Evolutionary conservation across 192 early-diverging fungal genomes (phyloP).

Genomic region (Umbelopsis sp.): DNA sequence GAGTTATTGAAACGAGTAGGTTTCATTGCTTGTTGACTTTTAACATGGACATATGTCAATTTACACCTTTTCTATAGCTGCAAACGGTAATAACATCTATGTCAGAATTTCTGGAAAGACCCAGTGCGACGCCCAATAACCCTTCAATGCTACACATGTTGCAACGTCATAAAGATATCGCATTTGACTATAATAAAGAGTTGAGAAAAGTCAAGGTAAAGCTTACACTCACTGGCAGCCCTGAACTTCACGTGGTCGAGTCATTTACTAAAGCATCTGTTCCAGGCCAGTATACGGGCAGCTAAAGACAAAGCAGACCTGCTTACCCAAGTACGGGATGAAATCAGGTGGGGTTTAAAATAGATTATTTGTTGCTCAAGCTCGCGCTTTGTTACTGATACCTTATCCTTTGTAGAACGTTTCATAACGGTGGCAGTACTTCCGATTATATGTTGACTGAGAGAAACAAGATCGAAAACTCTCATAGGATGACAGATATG

Average conservation of each 20-base stretch:
- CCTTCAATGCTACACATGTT: conserved; percentile 73
- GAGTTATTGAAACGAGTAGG: conserved; percentile 66
- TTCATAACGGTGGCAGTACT: conserved; percentile 36
- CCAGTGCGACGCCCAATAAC: conserved; percentile 49
- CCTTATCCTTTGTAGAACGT: conserved; percentile 29
- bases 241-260: neutral
- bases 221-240: neutral
- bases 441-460: conserved; percentile 73
- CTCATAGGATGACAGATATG: conserved; percentile 75
- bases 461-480: conserved; percentile 66
- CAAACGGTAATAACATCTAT: conserved; percentile 61
- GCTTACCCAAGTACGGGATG: conserved; percentile 61
- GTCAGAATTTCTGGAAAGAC: conserved; percentile 61
- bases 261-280: neutral
- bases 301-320: conserved; percentile 72
- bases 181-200: conserved; percentile 80
- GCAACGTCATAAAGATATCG: conserved; percentile 74
- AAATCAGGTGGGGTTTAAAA: conserved; percentile 48
- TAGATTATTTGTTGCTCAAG: neutral
- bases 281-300: conserved; percentile 60
- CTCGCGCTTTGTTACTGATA: neutral
- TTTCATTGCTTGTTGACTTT: neutral
- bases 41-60: neutral
- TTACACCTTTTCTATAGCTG: conserved; percentile 44
- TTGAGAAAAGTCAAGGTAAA: conserved; percentile 70